Percentiles rank a stretch among this genome's conserved stretches.
Conservation (phyloP, 139 green algal genomes). For the Chlamydomonas asymmetrica region DNA sequence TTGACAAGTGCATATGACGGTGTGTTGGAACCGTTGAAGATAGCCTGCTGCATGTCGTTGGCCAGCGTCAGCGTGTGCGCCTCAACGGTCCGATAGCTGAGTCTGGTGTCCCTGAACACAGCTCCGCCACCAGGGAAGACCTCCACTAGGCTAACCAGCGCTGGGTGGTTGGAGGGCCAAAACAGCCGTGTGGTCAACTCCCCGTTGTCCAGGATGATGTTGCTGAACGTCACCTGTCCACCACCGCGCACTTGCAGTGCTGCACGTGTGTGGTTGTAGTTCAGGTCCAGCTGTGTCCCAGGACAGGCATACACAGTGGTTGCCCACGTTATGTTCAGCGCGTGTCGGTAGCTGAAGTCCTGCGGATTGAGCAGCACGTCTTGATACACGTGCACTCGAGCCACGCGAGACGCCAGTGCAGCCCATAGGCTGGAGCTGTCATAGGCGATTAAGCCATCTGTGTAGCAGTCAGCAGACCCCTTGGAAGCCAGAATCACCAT, state of each 20-base stretch:
- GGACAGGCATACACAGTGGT: slow-evolving; percentile 13
- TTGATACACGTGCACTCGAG: not conserved
- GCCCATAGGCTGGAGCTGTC: not conserved
- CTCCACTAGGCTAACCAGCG: slow-evolving; percentile 15
- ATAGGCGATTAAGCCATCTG: not conserved
- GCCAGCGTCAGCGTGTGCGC: not conserved
- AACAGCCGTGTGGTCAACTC: slow-evolving; percentile 7
- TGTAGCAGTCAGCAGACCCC: not conserved
- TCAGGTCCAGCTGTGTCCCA: not conserved
- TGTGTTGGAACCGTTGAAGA: not conserved
- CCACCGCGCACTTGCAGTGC: not conserved
- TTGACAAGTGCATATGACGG: not conserved
- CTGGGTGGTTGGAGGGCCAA: slow-evolving; percentile 7
- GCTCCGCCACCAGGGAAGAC: not conserved
- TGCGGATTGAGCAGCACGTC: not conserved
- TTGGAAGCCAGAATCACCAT: slow-evolving; percentile 9
- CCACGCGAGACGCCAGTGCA: not conserved
- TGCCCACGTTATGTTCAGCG: slow-evolving; percentile 2
- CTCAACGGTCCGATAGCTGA: not conserved
- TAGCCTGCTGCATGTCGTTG: not conserved
- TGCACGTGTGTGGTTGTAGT: slow-evolving; percentile 16
- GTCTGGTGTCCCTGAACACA: not conserved
- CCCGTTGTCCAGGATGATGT: slow-evolving; percentile 10
- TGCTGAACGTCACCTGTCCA: not conserved
- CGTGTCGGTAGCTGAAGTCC: slow-evolving; percentile 7